A percentile compares a stretch with the other conserved stretches of the same genome.
phyloP scores from a whole-genome alignment of 305 asterid species.

The Solanum aculeatissimum region DNA sequence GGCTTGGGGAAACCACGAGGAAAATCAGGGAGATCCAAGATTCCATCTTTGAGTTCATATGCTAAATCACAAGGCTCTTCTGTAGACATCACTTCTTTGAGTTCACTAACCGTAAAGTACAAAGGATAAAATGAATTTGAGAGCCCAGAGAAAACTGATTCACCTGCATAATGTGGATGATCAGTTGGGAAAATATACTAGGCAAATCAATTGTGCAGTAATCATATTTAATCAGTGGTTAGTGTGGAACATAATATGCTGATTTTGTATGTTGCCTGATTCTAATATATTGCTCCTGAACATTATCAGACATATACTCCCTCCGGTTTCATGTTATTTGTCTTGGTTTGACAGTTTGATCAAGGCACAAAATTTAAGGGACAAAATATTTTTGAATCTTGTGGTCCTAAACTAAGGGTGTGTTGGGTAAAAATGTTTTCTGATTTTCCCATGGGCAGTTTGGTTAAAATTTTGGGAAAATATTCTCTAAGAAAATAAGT shows the following conservation, averaged over 20 bases:
- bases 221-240: background rate
- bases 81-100: slow-evolving; percentile 65
- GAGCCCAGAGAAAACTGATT: slow-evolving; percentile 33
- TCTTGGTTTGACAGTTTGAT: background rate
- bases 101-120: slow-evolving; percentile 47
- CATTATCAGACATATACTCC: background rate
- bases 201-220: background rate
- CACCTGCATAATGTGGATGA: slow-evolving; percentile 28
- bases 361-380: background rate
- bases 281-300: background rate
- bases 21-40: slow-evolving; percentile 39
- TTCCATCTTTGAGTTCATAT: slow-evolving; percentile 73
- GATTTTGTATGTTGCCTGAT: background rate
- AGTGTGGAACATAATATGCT: background rate
- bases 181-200: background rate
- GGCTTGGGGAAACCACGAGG: slow-evolving; percentile 68
- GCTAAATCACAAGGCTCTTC: slow-evolving; percentile 89
- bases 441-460: background rate
- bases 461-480: background rate
- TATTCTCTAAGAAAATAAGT: background rate
- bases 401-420: background rate
- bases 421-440: background rate
- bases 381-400: background rate
- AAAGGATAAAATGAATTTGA: slow-evolving; percentile 37
- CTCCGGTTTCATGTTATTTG: background rate